phyloP scores from a whole-genome alignment of 2,329 filamentous ascomycete genomes.

The Plenodomus biglobosus region DNA sequence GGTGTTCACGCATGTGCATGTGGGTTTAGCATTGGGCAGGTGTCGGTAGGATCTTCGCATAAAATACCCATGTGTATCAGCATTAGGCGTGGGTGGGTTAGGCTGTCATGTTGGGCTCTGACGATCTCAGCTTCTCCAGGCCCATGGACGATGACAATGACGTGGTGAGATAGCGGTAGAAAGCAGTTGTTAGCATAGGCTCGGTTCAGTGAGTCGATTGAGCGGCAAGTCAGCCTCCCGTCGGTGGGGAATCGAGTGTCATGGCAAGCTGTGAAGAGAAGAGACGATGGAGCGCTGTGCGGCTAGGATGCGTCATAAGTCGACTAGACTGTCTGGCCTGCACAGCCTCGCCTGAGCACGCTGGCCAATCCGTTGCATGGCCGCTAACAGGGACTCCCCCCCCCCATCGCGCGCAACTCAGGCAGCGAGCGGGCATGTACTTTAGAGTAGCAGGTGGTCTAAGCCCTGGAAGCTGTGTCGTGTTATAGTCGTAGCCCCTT shows the following conservation, averaged over 20 bases:
- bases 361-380: constrained; percentile 16
- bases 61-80: constrained; percentile 17
- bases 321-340: constrained; percentile 3
- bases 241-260: no score
- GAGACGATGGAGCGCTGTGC: constrained; percentile 3
- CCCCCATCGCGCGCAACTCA: constrained; percentile 14
- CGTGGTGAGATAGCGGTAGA: not conserved
- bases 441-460: constrained; percentile 15
- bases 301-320: constrained; percentile 13
- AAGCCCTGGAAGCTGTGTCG: not conserved
- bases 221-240: no score
- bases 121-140: constrained; percentile 1
- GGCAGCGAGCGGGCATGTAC: constrained; percentile 16
- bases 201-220: no score
- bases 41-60: constrained; percentile 12
- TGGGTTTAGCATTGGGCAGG: constrained; percentile 20
- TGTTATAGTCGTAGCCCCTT: not conserved
- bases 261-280: no score
- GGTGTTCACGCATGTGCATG: not conserved
- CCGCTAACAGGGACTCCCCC: constrained; percentile 22
- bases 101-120: constrained; percentile 24
- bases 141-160: constrained; percentile 1
- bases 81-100: constrained; percentile 17
- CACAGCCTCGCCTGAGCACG: constrained; percentile 12
- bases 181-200: no score